Evolutionary conservation across 164 flowering plant species (phyloP).

Genomic region (Nymphaea colorata): DNA sequence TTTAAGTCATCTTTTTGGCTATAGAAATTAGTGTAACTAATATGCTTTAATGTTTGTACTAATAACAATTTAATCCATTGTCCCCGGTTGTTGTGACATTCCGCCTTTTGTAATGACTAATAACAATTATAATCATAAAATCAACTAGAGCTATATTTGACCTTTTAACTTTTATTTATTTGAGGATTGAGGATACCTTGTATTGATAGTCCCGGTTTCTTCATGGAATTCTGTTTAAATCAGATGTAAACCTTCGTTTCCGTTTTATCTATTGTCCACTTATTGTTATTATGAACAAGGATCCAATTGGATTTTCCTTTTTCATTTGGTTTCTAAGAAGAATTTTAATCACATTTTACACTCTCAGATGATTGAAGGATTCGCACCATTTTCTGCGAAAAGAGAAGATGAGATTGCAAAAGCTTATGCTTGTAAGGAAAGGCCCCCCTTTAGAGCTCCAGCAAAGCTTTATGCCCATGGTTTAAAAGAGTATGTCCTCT

Average conservation of each 20-base stretch:
- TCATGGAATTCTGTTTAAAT: neutral
- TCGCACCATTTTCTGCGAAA: slow-evolving; percentile 57
- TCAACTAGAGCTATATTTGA: no score
- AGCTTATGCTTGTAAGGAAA: slow-evolving; percentile 48
- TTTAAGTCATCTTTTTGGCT: no score
- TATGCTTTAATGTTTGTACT: no score
- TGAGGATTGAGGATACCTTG: neutral
- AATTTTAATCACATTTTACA: neutral
- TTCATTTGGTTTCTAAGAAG: neutral
- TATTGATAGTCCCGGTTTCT: neutral
- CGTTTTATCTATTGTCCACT: neutral
- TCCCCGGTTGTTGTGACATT: no score
- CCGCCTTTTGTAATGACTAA: no score
- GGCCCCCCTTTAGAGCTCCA: slow-evolving; percentile 85
- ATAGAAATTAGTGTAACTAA: no score
- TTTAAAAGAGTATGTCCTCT: slow-evolving; percentile 52
- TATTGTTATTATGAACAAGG: no score
- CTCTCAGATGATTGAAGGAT: slow-evolving; percentile 89
- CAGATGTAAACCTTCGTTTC: neutral
- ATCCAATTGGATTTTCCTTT: neutral
- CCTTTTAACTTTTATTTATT: no score
- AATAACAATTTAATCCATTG: no score
- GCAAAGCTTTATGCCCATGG: slow-evolving; percentile 70
- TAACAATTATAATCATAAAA: no score
- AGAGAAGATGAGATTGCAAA: slow-evolving; percentile 53